phyloP scores from a whole-genome alignment of 768 basidiomycete genomes.

The Mycena latifolia region DNA sequence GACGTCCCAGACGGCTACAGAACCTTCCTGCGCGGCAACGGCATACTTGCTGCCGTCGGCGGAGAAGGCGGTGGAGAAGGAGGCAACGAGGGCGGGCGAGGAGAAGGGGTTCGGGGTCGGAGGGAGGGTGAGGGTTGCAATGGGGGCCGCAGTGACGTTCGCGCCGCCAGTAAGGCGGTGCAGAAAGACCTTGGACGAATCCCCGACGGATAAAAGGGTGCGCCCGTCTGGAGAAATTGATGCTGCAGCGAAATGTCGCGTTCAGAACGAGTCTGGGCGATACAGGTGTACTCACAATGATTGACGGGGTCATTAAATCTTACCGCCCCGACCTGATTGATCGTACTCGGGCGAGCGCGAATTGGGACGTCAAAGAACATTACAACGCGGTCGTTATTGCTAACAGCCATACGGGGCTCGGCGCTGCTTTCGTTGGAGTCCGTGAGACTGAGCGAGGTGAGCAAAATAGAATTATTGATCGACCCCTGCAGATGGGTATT shows the following conservation, averaged over 20 bases:
- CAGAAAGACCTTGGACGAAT: slow-evolving; percentile 88
- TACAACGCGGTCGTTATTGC: slow-evolving; percentile 88
- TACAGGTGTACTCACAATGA: slow-evolving; percentile 68
- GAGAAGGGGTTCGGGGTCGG: slow-evolving; percentile 54
- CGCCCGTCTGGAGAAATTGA: slow-evolving; percentile 92
- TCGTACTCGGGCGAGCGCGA: slow-evolving; percentile 57
- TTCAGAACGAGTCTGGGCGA: background rate
- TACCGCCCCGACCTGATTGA: slow-evolving; percentile 66
- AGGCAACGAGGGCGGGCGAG: slow-evolving; percentile 68
- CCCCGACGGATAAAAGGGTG: slow-evolving; percentile 90
- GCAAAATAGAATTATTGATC: slow-evolving; percentile 88
- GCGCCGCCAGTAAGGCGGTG: slow-evolving; percentile 81
- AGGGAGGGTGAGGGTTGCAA: slow-evolving; percentile 77
- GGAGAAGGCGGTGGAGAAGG: slow-evolving; percentile 86
- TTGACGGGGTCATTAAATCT: slow-evolving; percentile 80
- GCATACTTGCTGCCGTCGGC: slow-evolving; percentile 83
- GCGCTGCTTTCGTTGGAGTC: slow-evolving; percentile 71
- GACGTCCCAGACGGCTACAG: slow-evolving; percentile 87
- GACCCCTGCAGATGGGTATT: slow-evolving; percentile 69
- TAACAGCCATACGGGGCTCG: slow-evolving; percentile 84
- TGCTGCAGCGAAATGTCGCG: slow-evolving; percentile 57
- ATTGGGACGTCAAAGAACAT: slow-evolving; percentile 84
- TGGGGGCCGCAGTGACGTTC: slow-evolving; percentile 70
- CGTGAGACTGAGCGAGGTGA: slow-evolving; percentile 69
- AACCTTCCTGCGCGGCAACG: slow-evolving; percentile 85